A percentile compares a stretch with the other conserved stretches of the same genome.
Conservation (phyloP, 345 rosid species). For the Clarkia xantiana region DNA sequence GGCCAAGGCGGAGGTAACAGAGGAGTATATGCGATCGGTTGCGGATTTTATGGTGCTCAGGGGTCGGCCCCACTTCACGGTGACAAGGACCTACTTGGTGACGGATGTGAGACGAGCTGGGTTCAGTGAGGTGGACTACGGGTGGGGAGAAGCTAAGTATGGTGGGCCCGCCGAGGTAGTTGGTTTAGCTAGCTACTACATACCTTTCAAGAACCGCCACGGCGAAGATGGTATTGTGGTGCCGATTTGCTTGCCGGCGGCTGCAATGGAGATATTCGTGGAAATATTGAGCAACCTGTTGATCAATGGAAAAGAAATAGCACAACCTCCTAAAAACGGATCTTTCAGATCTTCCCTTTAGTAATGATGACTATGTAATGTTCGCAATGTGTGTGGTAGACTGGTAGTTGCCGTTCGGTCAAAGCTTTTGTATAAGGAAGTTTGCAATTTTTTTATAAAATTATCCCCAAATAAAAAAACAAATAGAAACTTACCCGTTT, state of each 20-base stretch:
- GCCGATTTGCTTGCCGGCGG: conserved; percentile 29
- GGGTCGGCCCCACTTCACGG: conserved; percentile 27
- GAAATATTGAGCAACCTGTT: conserved; percentile 18
- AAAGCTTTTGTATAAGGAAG: no score
- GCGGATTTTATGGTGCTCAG: conserved; percentile 30
- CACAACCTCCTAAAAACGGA: not conserved
- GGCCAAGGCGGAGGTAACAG: conserved; percentile 27
- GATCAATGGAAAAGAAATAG: conserved; percentile 5
- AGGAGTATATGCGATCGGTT: conserved; percentile 39
- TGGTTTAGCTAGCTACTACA: conserved; percentile 24
- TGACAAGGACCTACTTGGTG: conserved; percentile 14
- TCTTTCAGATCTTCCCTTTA: conserved; percentile 7
- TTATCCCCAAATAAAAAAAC: no score
- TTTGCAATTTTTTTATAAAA: no score
- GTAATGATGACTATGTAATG: no score
- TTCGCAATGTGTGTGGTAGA: no score
- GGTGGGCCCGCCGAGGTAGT: conserved; percentile 29
- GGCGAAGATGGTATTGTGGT: conserved; percentile 31
- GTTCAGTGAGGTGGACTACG: conserved; percentile 21
- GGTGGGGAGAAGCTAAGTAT: conserved; percentile 35
- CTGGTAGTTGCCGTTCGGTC: no score
- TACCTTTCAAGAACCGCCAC: conserved; percentile 13
- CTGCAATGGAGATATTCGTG: conserved; percentile 27
- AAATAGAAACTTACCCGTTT: no score
- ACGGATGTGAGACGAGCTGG: conserved; percentile 28